Evolutionary conservation across 371 early-diverging fungal genomes (phyloP), one percentile per base, ranked within the genome.

Genomic region (Zopfochytrium polystomum): DNA sequence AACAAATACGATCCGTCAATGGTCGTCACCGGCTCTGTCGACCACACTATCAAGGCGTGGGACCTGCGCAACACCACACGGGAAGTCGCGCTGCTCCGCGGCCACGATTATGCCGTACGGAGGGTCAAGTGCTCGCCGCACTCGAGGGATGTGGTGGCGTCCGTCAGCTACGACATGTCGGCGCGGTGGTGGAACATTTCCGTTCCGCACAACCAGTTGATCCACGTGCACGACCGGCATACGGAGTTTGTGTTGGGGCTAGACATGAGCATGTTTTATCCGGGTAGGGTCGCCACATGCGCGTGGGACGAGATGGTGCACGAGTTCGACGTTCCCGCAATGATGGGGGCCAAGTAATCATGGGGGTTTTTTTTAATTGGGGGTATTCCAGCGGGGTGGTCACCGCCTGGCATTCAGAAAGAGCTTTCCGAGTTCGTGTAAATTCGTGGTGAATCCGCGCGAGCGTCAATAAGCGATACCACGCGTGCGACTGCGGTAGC

Each of bases 171-270:
- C 70, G 96, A 96, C 66, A 96, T 96, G 97, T 89, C 93, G 6
- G 85, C 90, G 62, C 80, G 93, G 26, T 75, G 95, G 47, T 95
- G 95, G 96, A 90, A 95, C 72, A 83, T 85, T 2, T 53, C 52
- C 18, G 32, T 56, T 18, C 20, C 43, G 13, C 52, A 33, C 30
- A 57, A 52, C 33, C 46, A 60, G 26, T 31, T 55, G 23, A 50
- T 69, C 5, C 61, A 52, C 54, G 65, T 75, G 25, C 65, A 76
- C 50, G 91, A 91, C 65, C 78, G 79, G 29, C 96, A 96, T 62
- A 86, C 90, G 0, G 97, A 96, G 76, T 96, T 96, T 82, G 96
- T 92, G 20, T 77, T 95, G 32, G 97, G 96, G 0, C 71, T 94
- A 33, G 97, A 96, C 72, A 91, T 87, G 67, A 88, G 86, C 62